These are phyloP conservation scores for Berkeleyomyces rouxiae DNA, from an alignment of 2,329 filamentous ascomycete genomes.

Conservation along the genomic window DNA sequence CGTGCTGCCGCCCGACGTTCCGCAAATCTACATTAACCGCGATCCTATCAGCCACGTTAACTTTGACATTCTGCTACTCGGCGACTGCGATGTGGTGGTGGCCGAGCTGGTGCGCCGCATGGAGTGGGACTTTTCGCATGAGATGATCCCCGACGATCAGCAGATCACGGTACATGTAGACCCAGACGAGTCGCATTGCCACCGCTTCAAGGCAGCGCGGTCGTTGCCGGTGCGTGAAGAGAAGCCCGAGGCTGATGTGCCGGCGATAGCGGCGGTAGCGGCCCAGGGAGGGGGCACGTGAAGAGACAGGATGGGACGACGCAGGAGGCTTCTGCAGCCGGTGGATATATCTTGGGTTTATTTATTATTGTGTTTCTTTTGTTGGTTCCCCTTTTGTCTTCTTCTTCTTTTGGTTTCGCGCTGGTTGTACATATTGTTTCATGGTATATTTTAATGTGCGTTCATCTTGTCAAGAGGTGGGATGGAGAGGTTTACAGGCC, in stretches of 20 bases:
- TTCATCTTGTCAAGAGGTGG: no score
- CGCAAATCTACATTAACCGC: slow-evolving; percentile 79
- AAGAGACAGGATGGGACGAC: neutral
- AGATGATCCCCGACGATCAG: slow-evolving; percentile 62
- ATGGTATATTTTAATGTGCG: no score
- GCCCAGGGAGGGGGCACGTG: neutral
- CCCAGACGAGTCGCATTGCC: slow-evolving; percentile 21
- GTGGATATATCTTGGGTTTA: neutral
- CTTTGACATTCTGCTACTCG: slow-evolving; percentile 92
- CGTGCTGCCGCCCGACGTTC: slow-evolving; percentile 60
- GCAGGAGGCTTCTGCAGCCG: neutral
- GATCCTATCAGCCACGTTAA: slow-evolving; percentile 77
- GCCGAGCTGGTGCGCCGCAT: slow-evolving; percentile 68
- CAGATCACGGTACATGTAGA: slow-evolving; percentile 40
- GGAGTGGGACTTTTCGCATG: slow-evolving; percentile 64
- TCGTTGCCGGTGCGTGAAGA: neutral
- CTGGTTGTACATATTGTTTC: no score
- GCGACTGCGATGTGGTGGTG: slow-evolving; percentile 83
- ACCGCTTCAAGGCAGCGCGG: slow-evolving; percentile 24
- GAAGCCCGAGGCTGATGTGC: neutral
- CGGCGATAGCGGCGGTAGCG: neutral
- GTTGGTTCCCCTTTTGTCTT: neutral
- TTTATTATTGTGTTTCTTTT: neutral
- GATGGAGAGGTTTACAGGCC: no score
- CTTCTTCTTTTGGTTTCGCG: neutral